Percentiles rank a stretch among this genome's conserved stretches.
These are phyloP conservation scores for Xylaria polymorpha DNA, from an alignment of 2,329 filamentous ascomycete genomes.

Conservation along the genomic window DNA sequence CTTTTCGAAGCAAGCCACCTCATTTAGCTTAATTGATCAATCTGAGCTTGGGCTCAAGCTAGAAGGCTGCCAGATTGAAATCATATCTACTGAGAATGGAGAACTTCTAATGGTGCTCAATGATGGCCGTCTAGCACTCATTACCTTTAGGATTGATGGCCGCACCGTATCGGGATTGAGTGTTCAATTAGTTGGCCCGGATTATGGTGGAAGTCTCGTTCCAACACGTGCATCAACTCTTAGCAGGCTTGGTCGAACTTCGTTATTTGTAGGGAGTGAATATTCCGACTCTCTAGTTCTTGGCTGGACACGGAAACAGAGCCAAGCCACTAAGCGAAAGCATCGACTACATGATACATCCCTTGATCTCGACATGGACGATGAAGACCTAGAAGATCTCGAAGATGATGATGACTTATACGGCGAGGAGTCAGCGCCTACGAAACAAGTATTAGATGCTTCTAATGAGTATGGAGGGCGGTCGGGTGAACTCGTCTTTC, in stretches of 20 bases:
- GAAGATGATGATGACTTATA: slow-evolving; percentile 75
- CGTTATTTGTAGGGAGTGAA: slow-evolving; percentile 88
- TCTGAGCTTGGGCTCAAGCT: slow-evolving; percentile 81
- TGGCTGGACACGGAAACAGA: slow-evolving; percentile 78
- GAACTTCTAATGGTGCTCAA: slow-evolving; percentile 87
- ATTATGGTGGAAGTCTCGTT: slow-evolving; percentile 72
- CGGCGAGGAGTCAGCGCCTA: slow-evolving; percentile 63
- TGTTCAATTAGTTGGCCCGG: slow-evolving; percentile 72
- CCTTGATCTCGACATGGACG: slow-evolving; percentile 62
- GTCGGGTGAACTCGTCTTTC: slow-evolving; percentile 76
- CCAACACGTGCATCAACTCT: slow-evolving; percentile 75
- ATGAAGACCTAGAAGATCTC: slow-evolving; percentile 65
- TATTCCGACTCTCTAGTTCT: slow-evolving; percentile 83
- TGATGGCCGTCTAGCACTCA: slow-evolving; percentile 77
- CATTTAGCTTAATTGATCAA: slow-evolving; percentile 88
- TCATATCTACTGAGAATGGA: slow-evolving; percentile 79
- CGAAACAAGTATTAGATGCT: slow-evolving; percentile 51
- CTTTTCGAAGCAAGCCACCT: slow-evolving; percentile 83
- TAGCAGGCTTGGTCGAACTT: slow-evolving; percentile 72
- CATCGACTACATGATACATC: slow-evolving; percentile 68
- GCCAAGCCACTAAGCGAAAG: slow-evolving; percentile 71
- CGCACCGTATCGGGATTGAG: slow-evolving; percentile 88
- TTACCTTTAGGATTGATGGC: slow-evolving; percentile 89
- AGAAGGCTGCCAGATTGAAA: slow-evolving; percentile 82
- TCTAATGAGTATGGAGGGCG: slow-evolving; percentile 58